Base-by-base conservation (phyloP, 495 filamentous ascomycete genomes). In the Margaritispora aquatica region DNA sequence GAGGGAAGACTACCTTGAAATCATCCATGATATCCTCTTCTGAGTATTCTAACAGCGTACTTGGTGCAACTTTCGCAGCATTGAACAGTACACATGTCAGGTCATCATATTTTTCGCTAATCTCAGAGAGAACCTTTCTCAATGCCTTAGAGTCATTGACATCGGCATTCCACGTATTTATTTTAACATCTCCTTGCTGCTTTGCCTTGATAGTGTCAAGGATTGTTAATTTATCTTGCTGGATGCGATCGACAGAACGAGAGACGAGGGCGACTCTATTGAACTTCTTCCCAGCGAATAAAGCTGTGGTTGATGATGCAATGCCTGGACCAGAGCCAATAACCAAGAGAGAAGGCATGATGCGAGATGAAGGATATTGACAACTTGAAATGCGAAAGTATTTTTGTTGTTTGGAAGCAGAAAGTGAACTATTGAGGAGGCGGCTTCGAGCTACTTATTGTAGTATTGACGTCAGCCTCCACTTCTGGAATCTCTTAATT, bases 291-390 rank as follows among this genome's bases (percentile, higher is more conserved):
- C 63, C 51, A 26, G 73, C 70, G 62, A 76, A 78, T 21, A 68
- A 57, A 0, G 65, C 29, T n/a, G 72, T 62, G 2, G 70, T 64
- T 34, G 69, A 55, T 47, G 67, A 63, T 29, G 73, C 73, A 50
- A 78, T 75, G 34, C 75, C 74, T 1, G 74, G 71, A 9, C 74
- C 75, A 17, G 71, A 67, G 56, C 75, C 75, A 57, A 78, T 66
- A 27, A 76, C 61, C 19, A 73, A 52, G 31, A 73, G 54, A 17
- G 38, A 44, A 15, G 38, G 38, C 38, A 44, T 44, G 17, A 3
- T 44, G 38, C n/a, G 29, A 34, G 15, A 34, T 34, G 29, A 34
- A 34, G n/a, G n/a, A n/a, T n/a, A n/a, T n/a, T n/a, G n/a, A n/a
- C n/a, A n/a, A n/a, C n/a, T n/a, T n/a, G n/a, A n/a, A n/a, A n/a